Conservation (phyloP, 345 rosid species). For the Camelina neglecta region DNA sequence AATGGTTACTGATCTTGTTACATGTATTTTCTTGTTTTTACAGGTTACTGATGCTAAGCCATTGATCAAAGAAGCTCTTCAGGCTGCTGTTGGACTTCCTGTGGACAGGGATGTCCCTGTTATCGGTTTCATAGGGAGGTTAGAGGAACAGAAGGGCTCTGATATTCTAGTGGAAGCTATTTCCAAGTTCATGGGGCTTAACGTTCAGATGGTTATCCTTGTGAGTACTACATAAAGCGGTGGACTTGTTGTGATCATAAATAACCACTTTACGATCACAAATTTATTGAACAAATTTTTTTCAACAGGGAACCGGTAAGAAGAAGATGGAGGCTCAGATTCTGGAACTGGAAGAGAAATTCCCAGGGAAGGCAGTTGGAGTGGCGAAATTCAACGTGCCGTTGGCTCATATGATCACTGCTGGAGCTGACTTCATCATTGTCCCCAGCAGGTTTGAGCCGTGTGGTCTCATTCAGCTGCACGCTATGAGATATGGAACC, state of each 20-base stretch:
- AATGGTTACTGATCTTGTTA: neutral
- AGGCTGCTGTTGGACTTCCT: conserved; percentile 88
- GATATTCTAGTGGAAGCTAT: conserved; percentile 82
- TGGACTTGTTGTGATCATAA: conserved; percentile 4
- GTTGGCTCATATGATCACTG: conserved; percentile 87
- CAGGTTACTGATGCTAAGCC: conserved; percentile 88
- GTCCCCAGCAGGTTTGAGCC: conserved; percentile 96
- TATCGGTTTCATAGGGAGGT: conserved; percentile 93
- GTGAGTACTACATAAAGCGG: conserved; percentile 54
- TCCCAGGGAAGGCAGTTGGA: conserved; percentile 77
- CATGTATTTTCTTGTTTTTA: neutral
- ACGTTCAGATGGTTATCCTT: conserved; percentile 80
- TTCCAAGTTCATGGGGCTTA: conserved; percentile 56
- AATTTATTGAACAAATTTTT: neutral
- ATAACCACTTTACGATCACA: neutral
- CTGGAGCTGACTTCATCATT: conserved; percentile 88
- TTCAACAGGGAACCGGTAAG: conserved; percentile 86
- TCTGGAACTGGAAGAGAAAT: conserved; percentile 61
- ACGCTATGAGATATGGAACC: conserved; percentile 99
- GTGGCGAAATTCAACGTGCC: conserved; percentile 78
- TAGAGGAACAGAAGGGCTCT: conserved; percentile 98
- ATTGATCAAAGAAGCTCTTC: conserved; percentile 87
- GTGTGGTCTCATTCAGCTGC: conserved; percentile 95
- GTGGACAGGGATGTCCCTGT: conserved; percentile 82
- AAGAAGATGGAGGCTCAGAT: conserved; percentile 76